Base-by-base conservation (phyloP, 2,329 filamentous ascomycete genomes). In the Chrysoporthe cubensis region DNA sequence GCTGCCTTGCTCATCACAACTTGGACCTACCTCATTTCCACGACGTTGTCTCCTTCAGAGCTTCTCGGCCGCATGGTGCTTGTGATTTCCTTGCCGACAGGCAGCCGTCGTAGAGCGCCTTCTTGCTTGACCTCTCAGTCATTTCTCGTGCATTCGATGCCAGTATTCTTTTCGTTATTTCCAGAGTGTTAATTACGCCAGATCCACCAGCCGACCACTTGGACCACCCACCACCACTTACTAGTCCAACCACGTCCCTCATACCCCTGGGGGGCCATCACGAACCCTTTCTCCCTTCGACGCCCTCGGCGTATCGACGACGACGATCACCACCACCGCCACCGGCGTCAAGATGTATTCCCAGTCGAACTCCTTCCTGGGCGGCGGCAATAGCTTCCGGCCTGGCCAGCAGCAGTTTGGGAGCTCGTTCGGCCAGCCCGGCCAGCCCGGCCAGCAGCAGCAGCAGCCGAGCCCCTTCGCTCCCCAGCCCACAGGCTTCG, bases 351-450 rank as follows among this genome's bases (percentile, higher is more conserved):
- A 76, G 80, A 97, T 97, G 95, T 98, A 93, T 83, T 96, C 93
- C 73, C 93, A 91, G 78, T 92, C 93, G 73, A 96, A 92, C 83
- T 90, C 92, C 72, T 97, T 90, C 80, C 82, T 97, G 75, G 93
- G 93, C 80, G 91, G 90, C 81, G 87, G 86, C 79, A 93, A 90
- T 77, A 91, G 85, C 83, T 88, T 91, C 78, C 91, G 90, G 69
- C 91, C 91, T 65, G 87, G 87, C 72, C 64, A 64, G 43, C 88
- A 87, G 76, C 88, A 87, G 73, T 87, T 84, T 81, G 84, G 84
- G 73, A 79, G 81, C 76, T 81, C 84, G 70, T 84, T 86, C 75
- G 78, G 68, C 18, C 66, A 68, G 66, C 66, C 66, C n/a, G 43
- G 43, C 42, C 63, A 65, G 43, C 64, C 26, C 26, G 78, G 62